Conservation (phyloP, 495 filamentous ascomycete genomes). For the Sphaerosporella brunnea region DNA sequence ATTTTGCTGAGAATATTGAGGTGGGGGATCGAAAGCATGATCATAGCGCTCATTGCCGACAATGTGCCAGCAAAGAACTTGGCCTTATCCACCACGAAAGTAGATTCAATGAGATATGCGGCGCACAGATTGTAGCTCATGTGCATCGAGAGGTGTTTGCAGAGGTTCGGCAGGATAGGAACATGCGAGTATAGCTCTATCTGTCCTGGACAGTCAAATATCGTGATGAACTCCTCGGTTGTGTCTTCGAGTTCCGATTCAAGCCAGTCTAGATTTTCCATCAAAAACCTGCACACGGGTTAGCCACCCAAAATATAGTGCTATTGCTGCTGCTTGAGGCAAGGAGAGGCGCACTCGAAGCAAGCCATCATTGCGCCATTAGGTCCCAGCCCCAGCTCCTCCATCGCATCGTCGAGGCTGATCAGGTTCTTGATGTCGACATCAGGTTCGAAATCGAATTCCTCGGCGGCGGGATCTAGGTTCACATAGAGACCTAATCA, state of each 20-base stretch:
- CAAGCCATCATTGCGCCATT: slow-evolving; percentile 96
- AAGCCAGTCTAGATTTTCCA: slow-evolving; percentile 91
- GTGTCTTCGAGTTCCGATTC: slow-evolving; percentile 70
- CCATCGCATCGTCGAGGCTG: slow-evolving; percentile 94
- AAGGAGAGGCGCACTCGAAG: slow-evolving; percentile 48
- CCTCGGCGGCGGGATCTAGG: slow-evolving; percentile 88
- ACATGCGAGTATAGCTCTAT: slow-evolving; percentile 98
- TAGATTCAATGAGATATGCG: slow-evolving; percentile 87
- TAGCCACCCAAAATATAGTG: too few relatives aligned
- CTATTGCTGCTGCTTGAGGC: too few relatives aligned
- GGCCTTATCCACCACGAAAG: slow-evolving; percentile 82
- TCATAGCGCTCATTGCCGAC: slow-evolving; percentile 94
- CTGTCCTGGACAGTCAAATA: slow-evolving; percentile 97
- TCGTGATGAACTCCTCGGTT: slow-evolving; percentile 85
- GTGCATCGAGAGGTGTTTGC: slow-evolving; percentile 57
- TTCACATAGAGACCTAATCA: slow-evolving; percentile 69
- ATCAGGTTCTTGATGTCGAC: slow-evolving; percentile 95
- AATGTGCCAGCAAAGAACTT: slow-evolving; percentile 95
- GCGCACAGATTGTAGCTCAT: slow-evolving; percentile 83
- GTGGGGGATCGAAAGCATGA: slow-evolving; percentile 92
- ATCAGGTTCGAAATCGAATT: slow-evolving; percentile 79
- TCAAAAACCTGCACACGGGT: slow-evolving; percentile 42
- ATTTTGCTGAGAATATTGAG: slow-evolving; percentile 92
- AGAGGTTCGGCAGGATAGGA: slow-evolving; percentile 72
- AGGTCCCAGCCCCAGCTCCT: slow-evolving; percentile 79